phyloP scores from a whole-genome alignment of 139 green algal species.

The Medakamo hakoo region DNA sequence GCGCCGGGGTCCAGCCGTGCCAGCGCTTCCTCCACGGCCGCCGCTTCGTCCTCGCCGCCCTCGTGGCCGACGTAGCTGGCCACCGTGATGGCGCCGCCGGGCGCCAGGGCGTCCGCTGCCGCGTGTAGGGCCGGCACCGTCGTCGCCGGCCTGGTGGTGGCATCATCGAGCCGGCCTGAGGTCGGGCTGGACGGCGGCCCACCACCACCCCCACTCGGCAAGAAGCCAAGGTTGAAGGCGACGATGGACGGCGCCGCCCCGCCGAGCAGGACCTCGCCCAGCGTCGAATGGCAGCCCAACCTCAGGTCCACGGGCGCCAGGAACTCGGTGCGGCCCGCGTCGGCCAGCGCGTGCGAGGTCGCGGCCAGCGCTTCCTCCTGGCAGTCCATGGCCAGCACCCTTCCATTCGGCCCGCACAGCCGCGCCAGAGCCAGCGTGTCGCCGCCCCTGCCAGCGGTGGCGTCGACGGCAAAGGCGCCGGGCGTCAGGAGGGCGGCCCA shows the following conservation, averaged over 20 bases:
- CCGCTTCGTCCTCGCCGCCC: slow-evolving; percentile 20
- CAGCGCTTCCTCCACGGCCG: slow-evolving; percentile 5
- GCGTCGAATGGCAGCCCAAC: slow-evolving; percentile 12
- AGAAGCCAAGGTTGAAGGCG: slow-evolving; percentile 9
- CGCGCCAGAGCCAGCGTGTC: slow-evolving; percentile 21
- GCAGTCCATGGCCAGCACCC: slow-evolving; percentile 18
- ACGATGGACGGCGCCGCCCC: not conserved
- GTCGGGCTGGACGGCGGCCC: not conserved
- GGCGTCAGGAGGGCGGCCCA: slow-evolving; percentile 9
- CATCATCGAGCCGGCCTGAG: too few relatives aligned
- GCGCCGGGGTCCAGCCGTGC: not conserved
- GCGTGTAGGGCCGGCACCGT: not conserved
- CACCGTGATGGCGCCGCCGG: slow-evolving; percentile 13
- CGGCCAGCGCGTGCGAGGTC: too few relatives aligned
- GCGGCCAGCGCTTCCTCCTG: too few relatives aligned
- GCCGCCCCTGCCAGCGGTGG: slow-evolving; percentile 25
- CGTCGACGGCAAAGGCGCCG: slow-evolving; percentile 22
- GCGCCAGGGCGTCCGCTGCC: not conserved
- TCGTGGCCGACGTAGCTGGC: slow-evolving; percentile 22
- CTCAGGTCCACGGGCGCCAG: slow-evolving; percentile 8
- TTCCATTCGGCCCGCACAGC: slow-evolving; percentile 10
- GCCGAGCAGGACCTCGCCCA: not conserved
- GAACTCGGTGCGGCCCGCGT: slow-evolving; percentile 1
- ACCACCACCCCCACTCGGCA: not conserved
- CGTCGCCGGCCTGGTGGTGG: not conserved